These are phyloP conservation scores for Ophiostoma quercus DNA, from an alignment of 2,329 filamentous ascomycete genomes.

Conservation along the genomic window DNA sequence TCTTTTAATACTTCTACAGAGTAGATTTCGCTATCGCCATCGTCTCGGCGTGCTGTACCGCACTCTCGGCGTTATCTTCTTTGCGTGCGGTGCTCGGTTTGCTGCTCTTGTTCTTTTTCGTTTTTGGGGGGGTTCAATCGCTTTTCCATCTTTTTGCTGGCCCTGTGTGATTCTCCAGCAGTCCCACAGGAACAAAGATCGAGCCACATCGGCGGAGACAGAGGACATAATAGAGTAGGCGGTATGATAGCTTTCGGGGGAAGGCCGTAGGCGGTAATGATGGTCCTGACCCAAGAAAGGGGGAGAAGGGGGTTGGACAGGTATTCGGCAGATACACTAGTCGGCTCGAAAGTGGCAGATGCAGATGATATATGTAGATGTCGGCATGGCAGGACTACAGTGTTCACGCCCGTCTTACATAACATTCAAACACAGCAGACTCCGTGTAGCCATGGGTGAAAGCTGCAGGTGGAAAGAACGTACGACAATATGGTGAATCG, in stretches of 20 bases:
- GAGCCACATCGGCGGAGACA: background rate
- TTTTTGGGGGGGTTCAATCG: background rate
- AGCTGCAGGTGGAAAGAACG: background rate
- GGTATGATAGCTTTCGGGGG: background rate
- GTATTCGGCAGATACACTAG: background rate
- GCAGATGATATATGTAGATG: background rate
- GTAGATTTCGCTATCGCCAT: too few relatives aligned
- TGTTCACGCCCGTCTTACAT: background rate
- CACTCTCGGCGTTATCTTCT: background rate
- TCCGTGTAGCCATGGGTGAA: too few relatives aligned
- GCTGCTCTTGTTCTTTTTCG: background rate
- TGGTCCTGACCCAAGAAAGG: background rate
- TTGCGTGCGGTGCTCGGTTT: background rate
- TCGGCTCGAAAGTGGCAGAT: background rate
- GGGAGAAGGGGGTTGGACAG: background rate
- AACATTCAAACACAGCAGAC: background rate
- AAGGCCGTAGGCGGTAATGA: background rate
- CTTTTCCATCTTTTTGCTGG: too few relatives aligned
- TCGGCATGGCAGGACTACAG: background rate
- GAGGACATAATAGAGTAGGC: background rate
- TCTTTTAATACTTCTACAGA: background rate
- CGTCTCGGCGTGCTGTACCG: background rate
- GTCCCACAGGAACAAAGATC: conserved; percentile 4
- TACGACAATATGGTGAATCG: background rate
- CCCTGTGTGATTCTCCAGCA: background rate